These are phyloP conservation scores for Kwoniella sp. DNA, from an alignment of 768 basidiomycete species.

Conservation along the genomic window DNA sequence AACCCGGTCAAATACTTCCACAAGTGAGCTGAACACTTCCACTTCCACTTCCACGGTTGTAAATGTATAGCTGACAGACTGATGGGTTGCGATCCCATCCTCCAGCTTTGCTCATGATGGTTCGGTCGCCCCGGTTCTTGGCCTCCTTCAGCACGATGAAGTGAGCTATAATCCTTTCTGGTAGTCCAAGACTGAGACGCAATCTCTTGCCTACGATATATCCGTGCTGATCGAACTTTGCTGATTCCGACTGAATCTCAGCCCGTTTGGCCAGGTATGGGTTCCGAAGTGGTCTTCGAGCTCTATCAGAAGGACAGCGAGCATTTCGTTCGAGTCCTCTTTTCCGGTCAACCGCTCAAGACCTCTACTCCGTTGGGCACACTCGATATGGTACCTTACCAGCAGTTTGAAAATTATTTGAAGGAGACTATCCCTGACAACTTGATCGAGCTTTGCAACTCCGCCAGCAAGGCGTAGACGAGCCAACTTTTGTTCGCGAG, in stretches of 20 bases:
- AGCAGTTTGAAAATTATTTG: slow-evolving; percentile 23
- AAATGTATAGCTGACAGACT: too few species aligned
- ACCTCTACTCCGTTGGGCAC: slow-evolving; percentile 43
- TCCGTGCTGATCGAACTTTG: neutral
- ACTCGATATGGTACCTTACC: slow-evolving; percentile 29
- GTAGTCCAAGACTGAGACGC: too few species aligned
- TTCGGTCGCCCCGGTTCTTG: slow-evolving; percentile 39
- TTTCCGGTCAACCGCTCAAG: slow-evolving; percentile 38
- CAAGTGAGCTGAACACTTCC: slow-evolving; percentile 24
- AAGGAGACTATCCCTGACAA: slow-evolving; percentile 21
- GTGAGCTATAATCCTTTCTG: neutral
- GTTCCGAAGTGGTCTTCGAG: slow-evolving; percentile 45
- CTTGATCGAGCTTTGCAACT: slow-evolving; percentile 19
- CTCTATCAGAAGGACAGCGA: slow-evolving; percentile 26
- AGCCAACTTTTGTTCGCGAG: too few species aligned
- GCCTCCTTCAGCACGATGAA: slow-evolving; percentile 37
- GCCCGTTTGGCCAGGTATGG: slow-evolving; percentile 47
- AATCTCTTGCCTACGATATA: too few species aligned
- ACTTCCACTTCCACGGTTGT: neutral
- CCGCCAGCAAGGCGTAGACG: neutral
- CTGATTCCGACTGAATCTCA: neutral
- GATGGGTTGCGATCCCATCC: too few species aligned
- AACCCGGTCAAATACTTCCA: slow-evolving; percentile 30
- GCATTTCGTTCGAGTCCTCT: slow-evolving; percentile 34
- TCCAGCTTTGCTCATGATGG: slow-evolving; percentile 45